Evolutionary conservation across 2,329 filamentous ascomycete genomes (phyloP).

Genomic region (Ceratocystis ficicola): DNA sequence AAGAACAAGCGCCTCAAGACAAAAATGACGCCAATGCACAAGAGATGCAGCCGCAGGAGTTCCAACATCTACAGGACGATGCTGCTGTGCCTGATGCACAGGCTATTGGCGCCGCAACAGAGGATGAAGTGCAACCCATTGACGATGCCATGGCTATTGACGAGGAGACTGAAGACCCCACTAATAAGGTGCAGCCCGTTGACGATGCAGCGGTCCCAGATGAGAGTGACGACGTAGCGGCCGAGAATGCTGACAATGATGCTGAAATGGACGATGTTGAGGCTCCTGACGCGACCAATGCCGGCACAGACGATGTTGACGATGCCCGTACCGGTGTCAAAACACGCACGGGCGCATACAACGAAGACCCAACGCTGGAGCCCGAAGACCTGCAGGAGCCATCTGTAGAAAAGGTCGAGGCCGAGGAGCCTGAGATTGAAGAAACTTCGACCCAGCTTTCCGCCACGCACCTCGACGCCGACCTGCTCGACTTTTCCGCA

Average conservation of each 20-base stretch:
- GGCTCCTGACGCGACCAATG: not conserved
- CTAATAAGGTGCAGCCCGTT: slow-evolving; percentile 41
- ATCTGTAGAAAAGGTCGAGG: slow-evolving; percentile 32
- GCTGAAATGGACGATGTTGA: slow-evolving; percentile 24
- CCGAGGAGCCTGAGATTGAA: slow-evolving; percentile 39
- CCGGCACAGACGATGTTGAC: slow-evolving; percentile 11
- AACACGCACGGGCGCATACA: slow-evolving; percentile 46
- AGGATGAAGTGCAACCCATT: slow-evolving; percentile 74
- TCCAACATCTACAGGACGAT: slow-evolving; percentile 84
- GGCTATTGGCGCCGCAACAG: slow-evolving; percentile 74
- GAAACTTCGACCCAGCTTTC: slow-evolving; percentile 53
- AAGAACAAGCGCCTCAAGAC: slow-evolving; percentile 41
- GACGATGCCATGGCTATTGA: slow-evolving; percentile 85
- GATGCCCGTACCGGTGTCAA: slow-evolving; percentile 49
- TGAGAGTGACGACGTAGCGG: slow-evolving; percentile 30
- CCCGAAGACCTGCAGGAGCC: slow-evolving; percentile 24
- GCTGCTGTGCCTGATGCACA: slow-evolving; percentile 74
- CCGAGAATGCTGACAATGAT: slow-evolving; percentile 32
- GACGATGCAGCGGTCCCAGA: slow-evolving; percentile 38
- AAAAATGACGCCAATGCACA: slow-evolving; percentile 27
- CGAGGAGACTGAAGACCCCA: slow-evolving; percentile 45
- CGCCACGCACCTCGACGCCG: slow-evolving; percentile 54
- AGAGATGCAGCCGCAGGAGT: slow-evolving; percentile 68
- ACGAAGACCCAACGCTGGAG: slow-evolving; percentile 37
- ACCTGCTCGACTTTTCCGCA: slow-evolving; percentile 39